These are phyloP conservation scores for Emericellopsis terricola DNA, from an alignment of 495 filamentous ascomycete genomes.

Conservation along the genomic window DNA sequence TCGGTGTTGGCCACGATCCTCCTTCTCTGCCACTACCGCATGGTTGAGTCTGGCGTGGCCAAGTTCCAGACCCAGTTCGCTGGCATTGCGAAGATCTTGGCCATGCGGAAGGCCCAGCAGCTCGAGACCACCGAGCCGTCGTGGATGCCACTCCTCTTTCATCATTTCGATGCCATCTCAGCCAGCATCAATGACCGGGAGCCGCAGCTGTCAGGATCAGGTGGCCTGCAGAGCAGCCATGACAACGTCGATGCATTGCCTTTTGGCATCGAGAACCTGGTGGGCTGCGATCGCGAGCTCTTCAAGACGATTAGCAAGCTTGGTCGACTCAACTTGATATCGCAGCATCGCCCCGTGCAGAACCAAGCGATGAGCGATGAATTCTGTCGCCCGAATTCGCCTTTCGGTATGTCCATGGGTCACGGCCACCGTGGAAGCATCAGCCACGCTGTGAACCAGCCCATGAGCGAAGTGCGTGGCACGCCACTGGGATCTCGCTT, in stretches of 20 bases:
- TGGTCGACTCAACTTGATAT: conserved; percentile 75
- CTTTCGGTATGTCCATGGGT: conserved; percentile 21
- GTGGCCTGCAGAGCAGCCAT: no score
- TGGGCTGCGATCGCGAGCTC: conserved; percentile 68
- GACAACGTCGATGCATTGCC: conserved; percentile 48
- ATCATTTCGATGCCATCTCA: conserved; percentile 90
- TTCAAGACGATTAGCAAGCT: conserved; percentile 65
- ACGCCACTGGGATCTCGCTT: conserved; percentile 31
- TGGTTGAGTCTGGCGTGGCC: conserved; percentile 80
- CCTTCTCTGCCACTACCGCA: conserved; percentile 78
- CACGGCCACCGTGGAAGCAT: conserved; percentile 32
- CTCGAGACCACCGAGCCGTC: conserved; percentile 35
- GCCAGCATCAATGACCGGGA: conserved; percentile 85
- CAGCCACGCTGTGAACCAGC: conserved; percentile 1
- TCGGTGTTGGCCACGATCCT: conserved; percentile 78
- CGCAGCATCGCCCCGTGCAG: conserved; percentile 47
- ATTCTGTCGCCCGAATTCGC: conserved; percentile 9
- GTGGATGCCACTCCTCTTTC: conserved; percentile 95
- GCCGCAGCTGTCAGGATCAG: conserved; percentile 61
- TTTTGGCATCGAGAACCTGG: conserved; percentile 49
- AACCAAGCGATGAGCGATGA: conserved; percentile 8
- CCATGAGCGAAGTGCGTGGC: conserved; percentile 3
- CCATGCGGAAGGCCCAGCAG: conserved; percentile 50
- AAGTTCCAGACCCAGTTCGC: conserved; percentile 90
- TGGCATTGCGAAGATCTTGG: conserved; percentile 80